These are phyloP conservation scores for Aspergillus sclerotialis DNA, from an alignment of 2,329 filamentous ascomycete genomes.

Conservation along the genomic window DNA sequence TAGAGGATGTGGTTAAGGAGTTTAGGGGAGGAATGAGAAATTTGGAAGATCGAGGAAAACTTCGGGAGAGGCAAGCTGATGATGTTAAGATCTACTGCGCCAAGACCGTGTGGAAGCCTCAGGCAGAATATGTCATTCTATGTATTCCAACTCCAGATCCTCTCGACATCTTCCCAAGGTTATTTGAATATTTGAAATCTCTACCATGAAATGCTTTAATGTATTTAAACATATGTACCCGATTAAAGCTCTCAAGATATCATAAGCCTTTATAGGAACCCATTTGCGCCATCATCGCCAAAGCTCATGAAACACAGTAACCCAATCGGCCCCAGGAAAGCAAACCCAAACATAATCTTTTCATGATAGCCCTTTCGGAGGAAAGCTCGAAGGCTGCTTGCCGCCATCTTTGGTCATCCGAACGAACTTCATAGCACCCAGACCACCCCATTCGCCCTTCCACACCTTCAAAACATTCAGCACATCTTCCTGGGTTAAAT, in stretches of 20 bases:
- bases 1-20: background rate
- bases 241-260: no score
- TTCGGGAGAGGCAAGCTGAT: slow-evolving; percentile 13
- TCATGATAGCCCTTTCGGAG: slow-evolving; percentile 56
- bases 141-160: no score
- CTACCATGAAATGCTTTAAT: no score
- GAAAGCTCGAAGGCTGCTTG: slow-evolving; percentile 67
- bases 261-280: no score
- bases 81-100: slow-evolving; percentile 21
- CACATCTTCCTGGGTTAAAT: slow-evolving; percentile 63
- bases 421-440: slow-evolving; percentile 70
- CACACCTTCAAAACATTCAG: slow-evolving; percentile 61
- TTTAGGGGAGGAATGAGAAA: slow-evolving; percentile 1
- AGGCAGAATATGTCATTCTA: background rate
- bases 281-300: background rate
- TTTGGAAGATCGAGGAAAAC: slow-evolving; percentile 2
- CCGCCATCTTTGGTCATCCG: slow-evolving; percentile 61
- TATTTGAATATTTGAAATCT: background rate
- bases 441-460: slow-evolving; percentile 77
- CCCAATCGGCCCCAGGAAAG: no score
- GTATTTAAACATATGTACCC: no score
- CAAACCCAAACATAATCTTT: no score
- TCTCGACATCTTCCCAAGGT: no score
- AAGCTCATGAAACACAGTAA: slow-evolving; percentile 2
- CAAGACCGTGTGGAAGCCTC: slow-evolving; percentile 10